phyloP scores from a whole-genome alignment of 2,329 filamentous ascomycete species.

The Orbilia javanica region DNA sequence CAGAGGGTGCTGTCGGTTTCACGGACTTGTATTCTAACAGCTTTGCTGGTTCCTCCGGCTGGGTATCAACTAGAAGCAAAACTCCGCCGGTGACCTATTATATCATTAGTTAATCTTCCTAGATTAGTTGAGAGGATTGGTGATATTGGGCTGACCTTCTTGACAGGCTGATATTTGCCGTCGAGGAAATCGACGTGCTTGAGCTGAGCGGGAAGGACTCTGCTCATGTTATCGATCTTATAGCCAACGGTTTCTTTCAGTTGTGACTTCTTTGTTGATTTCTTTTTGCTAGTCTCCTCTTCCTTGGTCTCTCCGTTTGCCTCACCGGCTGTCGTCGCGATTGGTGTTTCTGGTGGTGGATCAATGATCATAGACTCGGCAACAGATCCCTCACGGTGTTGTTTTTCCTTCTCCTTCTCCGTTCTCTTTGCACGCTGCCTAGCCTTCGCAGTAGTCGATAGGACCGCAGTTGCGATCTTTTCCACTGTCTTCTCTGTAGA shows the following conservation, averaged over 20 bases:
- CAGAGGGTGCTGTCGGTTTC: slow-evolving; percentile 69
- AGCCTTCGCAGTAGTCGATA: slow-evolving; percentile 96
- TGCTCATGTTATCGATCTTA: slow-evolving; percentile 95
- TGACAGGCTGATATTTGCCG: slow-evolving; percentile 91
- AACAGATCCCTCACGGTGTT: slow-evolving; percentile 68
- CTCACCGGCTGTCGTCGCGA: slow-evolving; percentile 71
- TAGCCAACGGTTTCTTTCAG: slow-evolving; percentile 98
- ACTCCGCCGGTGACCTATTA: slow-evolving; percentile 90
- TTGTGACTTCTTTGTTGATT: slow-evolving; percentile 83
- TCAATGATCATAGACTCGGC: slow-evolving; percentile 97
- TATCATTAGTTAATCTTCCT: not conserved
- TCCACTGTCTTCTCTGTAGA: slow-evolving; percentile 94
- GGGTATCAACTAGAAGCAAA: slow-evolving; percentile 87
- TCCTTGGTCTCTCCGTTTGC: slow-evolving; percentile 75
- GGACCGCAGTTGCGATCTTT: slow-evolving; percentile 91
- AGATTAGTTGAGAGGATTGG: not conserved
- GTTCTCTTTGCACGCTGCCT: slow-evolving; percentile 95
- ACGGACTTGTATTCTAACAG: slow-evolving; percentile 93
- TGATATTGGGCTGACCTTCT: slow-evolving; percentile 74
- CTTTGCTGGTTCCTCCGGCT: slow-evolving; percentile 80
- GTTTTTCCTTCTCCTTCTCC: slow-evolving; percentile 74
- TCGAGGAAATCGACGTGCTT: slow-evolving; percentile 91
- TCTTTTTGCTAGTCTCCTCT: slow-evolving; percentile 70
- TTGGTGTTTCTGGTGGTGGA: slow-evolving; percentile 79
- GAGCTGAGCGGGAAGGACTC: slow-evolving; percentile 90